These are phyloP conservation scores for Pycnococcus provasolii DNA, from an alignment of 139 green algal genomes.

Conservation along the genomic window DNA sequence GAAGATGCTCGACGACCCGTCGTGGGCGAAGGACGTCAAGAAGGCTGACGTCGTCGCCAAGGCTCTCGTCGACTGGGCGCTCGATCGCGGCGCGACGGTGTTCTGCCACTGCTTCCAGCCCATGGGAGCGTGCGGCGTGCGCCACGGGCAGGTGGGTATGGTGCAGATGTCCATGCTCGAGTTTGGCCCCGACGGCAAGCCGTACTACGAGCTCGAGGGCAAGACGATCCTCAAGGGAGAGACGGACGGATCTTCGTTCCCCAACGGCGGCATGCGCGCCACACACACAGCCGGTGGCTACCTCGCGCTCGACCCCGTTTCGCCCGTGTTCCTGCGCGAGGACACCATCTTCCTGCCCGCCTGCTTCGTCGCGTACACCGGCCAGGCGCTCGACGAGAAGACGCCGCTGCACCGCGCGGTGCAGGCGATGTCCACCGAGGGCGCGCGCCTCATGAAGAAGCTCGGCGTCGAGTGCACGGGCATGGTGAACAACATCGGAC, in stretches of 20 bases:
- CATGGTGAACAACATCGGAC: slow-evolving; percentile 20
- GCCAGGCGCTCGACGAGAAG: slow-evolving; percentile 27
- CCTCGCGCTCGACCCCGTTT: slow-evolving; percentile 23
- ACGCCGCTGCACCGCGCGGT: slow-evolving; percentile 20
- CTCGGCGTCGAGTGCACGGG: slow-evolving; percentile 8
- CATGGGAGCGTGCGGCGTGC: slow-evolving; percentile 5
- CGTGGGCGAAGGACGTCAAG: slow-evolving; percentile 7
- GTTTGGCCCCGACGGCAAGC: slow-evolving; percentile 12
- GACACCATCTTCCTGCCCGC: slow-evolving; percentile 27
- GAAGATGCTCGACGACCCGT: not conserved
- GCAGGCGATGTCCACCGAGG: slow-evolving; percentile 16
- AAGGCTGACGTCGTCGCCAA: slow-evolving; percentile 21
- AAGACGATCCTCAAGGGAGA: slow-evolving; percentile 21
- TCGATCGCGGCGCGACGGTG: slow-evolving; percentile 16
- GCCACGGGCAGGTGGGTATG: slow-evolving; percentile 16
- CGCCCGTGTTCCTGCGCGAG: slow-evolving; percentile 18
- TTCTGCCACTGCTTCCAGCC: slow-evolving; percentile 33
- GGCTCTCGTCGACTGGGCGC: slow-evolving; percentile 21
- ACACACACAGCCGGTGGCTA: slow-evolving; percentile 30
- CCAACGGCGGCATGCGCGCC: slow-evolving; percentile 26
- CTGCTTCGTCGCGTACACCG: slow-evolving; percentile 23
- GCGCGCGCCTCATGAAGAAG: slow-evolving; percentile 22
- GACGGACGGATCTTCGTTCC: slow-evolving; percentile 29
- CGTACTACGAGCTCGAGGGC: slow-evolving; percentile 10
- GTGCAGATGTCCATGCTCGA: slow-evolving; percentile 24